Evolutionary conservation across 352 stramenopile genomes (phyloP), one percentile per base, ranked within the genome.

Genomic region (Aphanomyces cochlioides): DNA sequence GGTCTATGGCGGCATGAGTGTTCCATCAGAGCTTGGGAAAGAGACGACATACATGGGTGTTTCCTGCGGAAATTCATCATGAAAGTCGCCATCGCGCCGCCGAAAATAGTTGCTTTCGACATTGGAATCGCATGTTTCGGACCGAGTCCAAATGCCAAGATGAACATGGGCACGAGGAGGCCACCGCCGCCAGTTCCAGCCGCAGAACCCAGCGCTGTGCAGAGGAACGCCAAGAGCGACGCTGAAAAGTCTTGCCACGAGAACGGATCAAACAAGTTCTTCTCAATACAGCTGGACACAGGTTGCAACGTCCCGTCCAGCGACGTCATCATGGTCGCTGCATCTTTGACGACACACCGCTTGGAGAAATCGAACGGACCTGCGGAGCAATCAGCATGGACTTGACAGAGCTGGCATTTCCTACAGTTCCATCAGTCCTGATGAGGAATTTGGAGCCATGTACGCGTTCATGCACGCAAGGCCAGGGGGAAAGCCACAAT

Each of bases 41-140:
- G 7, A 54, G 3, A 7, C 19, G 45, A 79, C 82, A 59, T 70
- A 90, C 85, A 74, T 7, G 96, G 96, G 73, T 99, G 96, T 47
- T 97, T 89, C 77, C 97, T 97, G 37, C 72, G 73, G 48, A 90
- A 78, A 75, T 99, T 99, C 58, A 98, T 87, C 39, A 97, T 56
- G 58, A 95, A 98, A 69, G 97, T 98, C 28, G 95, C 96, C 34
- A 98, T 75, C 5, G 95, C 93, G 54, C 97, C 97, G 73, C 96
- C 97, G 70, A 99, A 97, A 54, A 99, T 98, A 7, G 96, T 98
- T 41, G 98, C 88, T 65, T 99, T 98, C 47, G 87, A 97, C 45
- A 99, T 79, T 36, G 97, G 95, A 66, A 99, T 98, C 58, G 96
- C 96, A 73, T 97, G 89, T 74, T 99, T 99, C 36, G 96, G 59